phyloP scores from a whole-genome alignment of 306 rosid genomes.

The Mucuna pruriens region DNA sequence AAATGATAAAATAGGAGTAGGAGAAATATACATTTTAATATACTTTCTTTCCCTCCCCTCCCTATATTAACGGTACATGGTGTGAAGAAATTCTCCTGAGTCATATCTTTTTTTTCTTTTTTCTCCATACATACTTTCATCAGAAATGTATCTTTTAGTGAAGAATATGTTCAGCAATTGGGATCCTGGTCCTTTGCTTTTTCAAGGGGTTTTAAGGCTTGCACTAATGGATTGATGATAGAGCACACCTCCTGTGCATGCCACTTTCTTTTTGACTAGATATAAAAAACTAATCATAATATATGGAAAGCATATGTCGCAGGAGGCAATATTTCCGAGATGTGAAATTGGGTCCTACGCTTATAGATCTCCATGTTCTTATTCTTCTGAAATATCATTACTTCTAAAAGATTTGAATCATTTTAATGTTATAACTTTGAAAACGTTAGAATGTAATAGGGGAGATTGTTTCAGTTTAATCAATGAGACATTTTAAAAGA shows the following conservation, averaged over 20 bases:
- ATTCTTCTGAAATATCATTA: constrained; percentile 28
- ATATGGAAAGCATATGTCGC: constrained; percentile 22
- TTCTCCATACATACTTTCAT: background rate
- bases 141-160: constrained; percentile 50
- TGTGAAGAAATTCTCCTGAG: background rate
- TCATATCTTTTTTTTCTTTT: background rate
- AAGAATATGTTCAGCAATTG: constrained; percentile 36
- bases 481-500: too few relatives aligned
- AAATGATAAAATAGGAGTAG: background rate
- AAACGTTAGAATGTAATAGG: background rate
- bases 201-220: constrained; percentile 25
- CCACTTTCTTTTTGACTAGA: constrained; percentile 47
- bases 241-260: constrained; percentile 4
- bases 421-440: background rate
- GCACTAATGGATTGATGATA: constrained; percentile 14
- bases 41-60: background rate
- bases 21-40: background rate
- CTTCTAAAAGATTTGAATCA: background rate
- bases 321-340: constrained; percentile 26
- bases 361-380: constrained; percentile 35
- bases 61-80: background rate
- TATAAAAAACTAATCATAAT: background rate
- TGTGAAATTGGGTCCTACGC: constrained; percentile 46
- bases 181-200: constrained; percentile 39
- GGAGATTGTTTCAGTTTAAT: too few relatives aligned